Evolutionary conservation across 208 protist species (phyloP), one percentile per base, ranked within the genome.

Genomic region (Trichomonas gallinae): DNA sequence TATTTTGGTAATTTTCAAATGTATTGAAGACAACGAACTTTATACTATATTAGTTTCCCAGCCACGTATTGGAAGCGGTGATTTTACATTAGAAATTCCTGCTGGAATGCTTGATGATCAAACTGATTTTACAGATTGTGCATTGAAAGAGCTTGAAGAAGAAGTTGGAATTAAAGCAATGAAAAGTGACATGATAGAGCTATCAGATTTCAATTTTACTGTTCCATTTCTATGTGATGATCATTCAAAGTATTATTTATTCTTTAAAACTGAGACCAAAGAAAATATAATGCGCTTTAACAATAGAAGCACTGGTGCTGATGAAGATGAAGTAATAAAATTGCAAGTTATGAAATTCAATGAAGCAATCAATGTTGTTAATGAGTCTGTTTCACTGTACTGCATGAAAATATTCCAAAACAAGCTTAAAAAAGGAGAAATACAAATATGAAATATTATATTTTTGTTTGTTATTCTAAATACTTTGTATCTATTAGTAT

Each of bases 281-380:
- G 17, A 48, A 51, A 26, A 93, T 34, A 93, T 93, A 36, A 51
- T 48, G 45, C 8, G 1, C 17, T 31, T 93, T 36, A 42, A 93
- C n/a, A 31, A 31, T 1, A 48, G 15, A 58, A 51, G 45, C 46
- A 44, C 40, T 51, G 87, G 87, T 26, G 87, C 44, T 34, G 87
- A 93, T 51, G 87, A 93, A 93, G 87, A 93, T 26, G 87, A 93
- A 51, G 40, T 48, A 48, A 93, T 93, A 17, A 93, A 38, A 38
- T 6, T 40, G 0, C 15, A 51, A 6, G 17, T 93, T 51, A 21
- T n/a, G 4, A 17, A 34, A 42, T 93, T 93, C 46, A 15, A 93
- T 38, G 44, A 93, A 31, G 44, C 44, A 48, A 38, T 48, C 8
- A 51, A 51, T 34, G 6, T 48, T 15, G 13, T 42, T 6, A 23